Evolutionary conservation across 2,329 filamentous ascomycete genomes (phyloP).

Genomic region (Microcyclosporella mali): DNA sequence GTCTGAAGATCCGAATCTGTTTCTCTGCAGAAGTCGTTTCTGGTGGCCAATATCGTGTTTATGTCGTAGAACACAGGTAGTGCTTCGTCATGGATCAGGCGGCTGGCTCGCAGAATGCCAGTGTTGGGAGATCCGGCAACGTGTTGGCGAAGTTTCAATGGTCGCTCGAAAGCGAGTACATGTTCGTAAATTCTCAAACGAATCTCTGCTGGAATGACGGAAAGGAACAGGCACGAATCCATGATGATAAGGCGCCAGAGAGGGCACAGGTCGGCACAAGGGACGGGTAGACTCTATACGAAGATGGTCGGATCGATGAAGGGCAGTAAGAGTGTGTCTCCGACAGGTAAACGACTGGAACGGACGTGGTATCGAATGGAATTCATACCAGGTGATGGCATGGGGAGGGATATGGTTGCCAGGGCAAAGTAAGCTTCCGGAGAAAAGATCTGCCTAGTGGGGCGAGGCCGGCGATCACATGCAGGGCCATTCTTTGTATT

Average conservation of each 20-base stretch:
- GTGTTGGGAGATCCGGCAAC: constrained; percentile 21
- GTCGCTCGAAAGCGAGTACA: constrained; percentile 12
- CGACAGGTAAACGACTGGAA: too few species aligned
- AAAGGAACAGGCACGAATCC: constrained; percentile 9
- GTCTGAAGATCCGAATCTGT: constrained; percentile 12
- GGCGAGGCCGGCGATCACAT: too few species aligned
- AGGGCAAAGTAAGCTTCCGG: too few species aligned
- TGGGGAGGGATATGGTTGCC: too few species aligned
- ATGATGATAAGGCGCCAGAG: not conserved
- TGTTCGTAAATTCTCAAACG: constrained; percentile 12
- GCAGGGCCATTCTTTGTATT: too few species aligned
- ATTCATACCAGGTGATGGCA: too few species aligned
- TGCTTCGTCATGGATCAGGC: constrained; percentile 42
- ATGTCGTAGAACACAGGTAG: constrained; percentile 39
- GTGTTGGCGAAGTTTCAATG: constrained; percentile 19
- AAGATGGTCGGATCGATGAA: not conserved
- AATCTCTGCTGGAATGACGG: constrained; percentile 10
- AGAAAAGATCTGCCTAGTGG: too few species aligned
- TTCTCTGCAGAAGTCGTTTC: constrained; percentile 17
- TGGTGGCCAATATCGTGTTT: constrained; percentile 35
- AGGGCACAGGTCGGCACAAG: too few species aligned
- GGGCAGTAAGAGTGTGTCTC: not conserved
- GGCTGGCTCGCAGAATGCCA: constrained; percentile 34
- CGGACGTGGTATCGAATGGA: too few species aligned
- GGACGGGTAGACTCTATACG: not conserved